Base-by-base conservation (phyloP, 179 eudicot genomes). In the Spergularia azorica region DNA sequence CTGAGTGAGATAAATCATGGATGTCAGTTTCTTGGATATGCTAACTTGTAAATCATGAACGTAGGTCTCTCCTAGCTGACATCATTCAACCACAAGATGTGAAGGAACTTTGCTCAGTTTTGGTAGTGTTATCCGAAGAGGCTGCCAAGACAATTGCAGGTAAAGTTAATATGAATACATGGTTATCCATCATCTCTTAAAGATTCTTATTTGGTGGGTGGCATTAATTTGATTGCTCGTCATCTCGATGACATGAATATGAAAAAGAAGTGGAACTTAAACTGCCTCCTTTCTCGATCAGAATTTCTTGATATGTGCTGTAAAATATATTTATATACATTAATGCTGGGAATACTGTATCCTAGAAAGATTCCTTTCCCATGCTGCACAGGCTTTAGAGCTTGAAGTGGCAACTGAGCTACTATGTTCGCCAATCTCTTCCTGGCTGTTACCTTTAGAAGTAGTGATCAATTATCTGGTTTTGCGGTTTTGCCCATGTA, bases 61-160 rank as follows among this genome's bases (percentile, higher is more conserved):
- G 3, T 84, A 96, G 99, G 89, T 96, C 99, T 79, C 92, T 94
- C 15, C 85, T 96, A 81, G 98, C 95, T 76, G 97, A 92, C 83
- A 86, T 94, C 77, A 90, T 94, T 65, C 98, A 91, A 81, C 93
- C 93, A 26, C 88, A 89, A 72, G 99, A 96, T 76, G 84, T 94
- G 80, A 92, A 88, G 88, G 96, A 90, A 80, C 91, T 96, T 17
- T 92, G 97, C 81, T 87, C 98, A 54, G 94, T 94, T 81, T 87
- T 96, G 83, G 92, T 91, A 68, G 92, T 92, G 56, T 84, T 86
- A 82, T 87, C 97, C 41, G 87, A 80, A 79, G 96, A 90, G 87
- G 97, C 91, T 79, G 93, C 95, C 21, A 86, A 83, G 83, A 83
- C 88, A 72, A 86, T 86, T 70, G 84, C 91, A 87, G 98, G 98